Evolutionary conservation across 805 yeast species (phyloP).

Genomic region (Saturnispora besseyi): DNA sequence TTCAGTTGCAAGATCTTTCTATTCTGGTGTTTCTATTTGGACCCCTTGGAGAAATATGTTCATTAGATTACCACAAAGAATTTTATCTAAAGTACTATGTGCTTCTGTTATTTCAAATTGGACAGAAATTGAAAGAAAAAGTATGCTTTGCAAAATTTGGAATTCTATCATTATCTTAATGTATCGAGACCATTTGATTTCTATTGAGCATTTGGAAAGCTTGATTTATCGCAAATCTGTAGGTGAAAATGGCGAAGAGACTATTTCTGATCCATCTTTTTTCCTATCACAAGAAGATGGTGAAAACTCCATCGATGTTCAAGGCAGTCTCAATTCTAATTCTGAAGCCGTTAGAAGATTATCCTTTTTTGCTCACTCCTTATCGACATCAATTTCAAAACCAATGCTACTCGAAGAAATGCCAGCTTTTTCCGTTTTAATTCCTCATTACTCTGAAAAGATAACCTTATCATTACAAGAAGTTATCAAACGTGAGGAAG

Average conservation of each 20-base stretch:
- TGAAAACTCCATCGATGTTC: constrained; percentile 73
- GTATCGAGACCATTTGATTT: constrained; percentile 98
- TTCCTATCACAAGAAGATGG: constrained; percentile 95
- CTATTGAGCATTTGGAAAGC: constrained; percentile 97
- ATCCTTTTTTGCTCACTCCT: too few relatives aligned
- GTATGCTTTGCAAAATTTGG: constrained; percentile 95
- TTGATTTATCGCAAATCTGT: constrained; percentile 97
- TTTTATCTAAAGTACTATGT: constrained; percentile 93
- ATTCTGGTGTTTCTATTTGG: constrained; percentile 95
- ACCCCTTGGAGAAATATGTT: constrained; percentile 99
- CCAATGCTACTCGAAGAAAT: constrained; percentile 98
- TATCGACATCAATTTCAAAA: constrained; percentile 38
- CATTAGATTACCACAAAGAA: constrained; percentile 97
- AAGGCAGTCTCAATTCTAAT: too few relatives aligned
- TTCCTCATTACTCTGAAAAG: constrained; percentile 95
- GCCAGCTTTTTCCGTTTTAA: constrained; percentile 96
- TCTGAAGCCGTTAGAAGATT: too few relatives aligned
- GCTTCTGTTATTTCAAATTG: constrained; percentile 73
- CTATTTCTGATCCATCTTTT: constrained; percentile 97
- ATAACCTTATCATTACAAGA: constrained; percentile 85
- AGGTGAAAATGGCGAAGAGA: constrained; percentile 94
- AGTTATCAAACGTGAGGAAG: constrained; percentile 94
- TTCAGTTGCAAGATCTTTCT: constrained; percentile 96
- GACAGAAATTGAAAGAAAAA: constrained; percentile 98
- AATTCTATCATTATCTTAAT: constrained; percentile 96